These are phyloP conservation scores for Penicillium parvum DNA, from an alignment of 495 filamentous ascomycete genomes.

Conservation along the genomic window DNA sequence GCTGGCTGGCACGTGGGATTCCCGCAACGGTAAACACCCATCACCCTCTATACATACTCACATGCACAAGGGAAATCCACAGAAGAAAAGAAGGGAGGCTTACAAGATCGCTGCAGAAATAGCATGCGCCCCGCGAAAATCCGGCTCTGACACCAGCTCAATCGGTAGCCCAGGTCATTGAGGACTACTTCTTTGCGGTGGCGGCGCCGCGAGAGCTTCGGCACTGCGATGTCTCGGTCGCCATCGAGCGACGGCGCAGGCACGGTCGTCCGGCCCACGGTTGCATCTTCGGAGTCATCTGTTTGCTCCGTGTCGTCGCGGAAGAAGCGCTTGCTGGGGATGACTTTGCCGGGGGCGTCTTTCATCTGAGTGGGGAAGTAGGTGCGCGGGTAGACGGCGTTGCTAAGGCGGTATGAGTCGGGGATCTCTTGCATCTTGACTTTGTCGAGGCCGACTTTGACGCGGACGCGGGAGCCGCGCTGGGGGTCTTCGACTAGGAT, in stretches of 20 bases:
- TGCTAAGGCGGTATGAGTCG: constrained; percentile 83
- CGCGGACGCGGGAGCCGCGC: constrained; percentile 70
- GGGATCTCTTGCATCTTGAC: constrained; percentile 92
- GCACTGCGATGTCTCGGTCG: constrained; percentile 67
- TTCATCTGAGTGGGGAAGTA: constrained; percentile 89
- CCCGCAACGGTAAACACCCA: too few species aligned
- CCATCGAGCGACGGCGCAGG: constrained; percentile 73
- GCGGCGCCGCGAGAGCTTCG: constrained; percentile 59
- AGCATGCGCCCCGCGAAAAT: constrained; percentile 78
- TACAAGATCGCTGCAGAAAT: constrained; percentile 89
- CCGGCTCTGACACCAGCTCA: constrained; percentile 91
- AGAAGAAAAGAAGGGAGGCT: constrained; percentile 31
- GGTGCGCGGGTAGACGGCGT: constrained; percentile 83
- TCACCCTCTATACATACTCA: not conserved
- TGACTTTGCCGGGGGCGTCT: constrained; percentile 59
- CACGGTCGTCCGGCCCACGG: constrained; percentile 54
- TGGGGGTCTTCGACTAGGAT: constrained; percentile 89
- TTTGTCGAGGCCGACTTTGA: constrained; percentile 80
- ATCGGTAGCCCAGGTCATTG: constrained; percentile 90
- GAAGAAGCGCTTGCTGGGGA: constrained; percentile 63
- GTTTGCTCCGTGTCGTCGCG: constrained; percentile 52
- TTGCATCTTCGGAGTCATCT: constrained; percentile 49
- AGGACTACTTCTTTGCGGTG: constrained; percentile 76
- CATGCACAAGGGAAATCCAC: not conserved
- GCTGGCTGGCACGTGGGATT: constrained; percentile 2